phyloP scores from a whole-genome alignment of 208 protist genomes.

The Crithidia acanthocephali region DNA sequence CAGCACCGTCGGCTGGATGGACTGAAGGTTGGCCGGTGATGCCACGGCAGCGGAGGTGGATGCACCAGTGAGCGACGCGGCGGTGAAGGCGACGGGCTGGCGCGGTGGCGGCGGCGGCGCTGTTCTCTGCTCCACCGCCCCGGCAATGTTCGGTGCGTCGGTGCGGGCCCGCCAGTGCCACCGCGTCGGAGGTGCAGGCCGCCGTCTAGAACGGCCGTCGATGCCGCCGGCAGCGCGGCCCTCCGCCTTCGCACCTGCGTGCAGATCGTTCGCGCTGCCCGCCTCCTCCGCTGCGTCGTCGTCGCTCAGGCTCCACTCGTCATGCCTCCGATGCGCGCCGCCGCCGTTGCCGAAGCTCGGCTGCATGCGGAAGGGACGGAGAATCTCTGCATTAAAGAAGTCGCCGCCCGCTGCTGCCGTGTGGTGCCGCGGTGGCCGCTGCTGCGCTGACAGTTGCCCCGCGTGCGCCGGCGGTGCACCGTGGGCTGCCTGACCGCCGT shows the following conservation, averaged over 20 bases:
- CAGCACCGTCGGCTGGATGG: slow-evolving; percentile 33
- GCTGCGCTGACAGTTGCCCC: too few relatives aligned
- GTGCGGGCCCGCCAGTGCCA: slow-evolving; percentile 14
- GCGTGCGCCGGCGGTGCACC: too few relatives aligned
- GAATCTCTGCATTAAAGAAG: slow-evolving; percentile 12
- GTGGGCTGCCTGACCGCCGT: too few relatives aligned
- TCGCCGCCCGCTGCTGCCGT: slow-evolving; percentile 4
- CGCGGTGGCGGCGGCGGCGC: background rate
- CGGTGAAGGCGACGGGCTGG: background rate
- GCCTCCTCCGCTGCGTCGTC: background rate
- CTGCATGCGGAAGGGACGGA: slow-evolving; percentile 5
- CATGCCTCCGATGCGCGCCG: background rate
- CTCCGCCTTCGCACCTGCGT: background rate
- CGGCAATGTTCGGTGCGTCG: background rate
- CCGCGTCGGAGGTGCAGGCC: slow-evolving; percentile 4
- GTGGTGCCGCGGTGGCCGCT: background rate
- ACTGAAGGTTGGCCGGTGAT: slow-evolving; percentile 1
- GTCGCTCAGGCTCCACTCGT: background rate
- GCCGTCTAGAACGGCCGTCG: background rate
- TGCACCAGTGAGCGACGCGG: background rate
- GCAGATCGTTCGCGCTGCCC: background rate
- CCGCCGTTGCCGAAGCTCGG: background rate
- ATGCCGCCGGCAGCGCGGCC: slow-evolving; percentile 9
- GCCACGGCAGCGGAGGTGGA: background rate
- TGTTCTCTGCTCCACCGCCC: too few relatives aligned